Evolutionary conservation across 768 basidiomycete species (phyloP).

Genomic region (Collybia mongolica): DNA sequence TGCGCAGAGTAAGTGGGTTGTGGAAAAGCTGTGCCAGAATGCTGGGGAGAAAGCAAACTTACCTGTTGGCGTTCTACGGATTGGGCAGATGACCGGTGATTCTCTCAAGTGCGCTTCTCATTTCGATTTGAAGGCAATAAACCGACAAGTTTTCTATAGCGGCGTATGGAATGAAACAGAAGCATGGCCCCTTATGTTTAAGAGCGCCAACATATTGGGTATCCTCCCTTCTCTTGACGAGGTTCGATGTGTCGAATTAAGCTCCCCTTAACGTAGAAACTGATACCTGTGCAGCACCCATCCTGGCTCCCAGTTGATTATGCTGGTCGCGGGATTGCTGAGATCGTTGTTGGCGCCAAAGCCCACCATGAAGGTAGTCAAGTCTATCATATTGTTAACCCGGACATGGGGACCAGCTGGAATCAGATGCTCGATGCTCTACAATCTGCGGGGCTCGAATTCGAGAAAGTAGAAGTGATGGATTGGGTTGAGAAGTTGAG

Average conservation of each 20-base stretch:
- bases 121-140: neutral
- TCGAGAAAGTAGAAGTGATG: constrained; percentile 31
- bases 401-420: constrained; percentile 32
- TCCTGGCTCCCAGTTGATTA: constrained; percentile 56
- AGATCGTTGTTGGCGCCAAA: constrained; percentile 31
- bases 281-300: constrained; percentile 22
- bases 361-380: constrained; percentile 7
- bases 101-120: constrained; percentile 25
- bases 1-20: constrained; percentile 51
- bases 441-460: constrained; percentile 32
- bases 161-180: constrained; percentile 58
- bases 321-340: constrained; percentile 45
- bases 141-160: constrained; percentile 8
- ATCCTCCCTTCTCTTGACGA: constrained; percentile 30
- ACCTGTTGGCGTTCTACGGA: constrained; percentile 37
- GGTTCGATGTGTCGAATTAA: constrained; percentile 6
- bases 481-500: constrained; percentile 25
- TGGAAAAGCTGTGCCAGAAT: constrained; percentile 47
- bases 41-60: constrained; percentile 28
- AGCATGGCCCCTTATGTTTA: constrained; percentile 41
- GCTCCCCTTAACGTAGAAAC: neutral
- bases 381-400: constrained; percentile 39
- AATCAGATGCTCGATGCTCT: constrained; percentile 37
- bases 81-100: constrained; percentile 60
- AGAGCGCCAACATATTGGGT: constrained; percentile 39